Conservation (phyloP, 2,329 filamentous ascomycete genomes). For the Mycogone perniciosa region DNA sequence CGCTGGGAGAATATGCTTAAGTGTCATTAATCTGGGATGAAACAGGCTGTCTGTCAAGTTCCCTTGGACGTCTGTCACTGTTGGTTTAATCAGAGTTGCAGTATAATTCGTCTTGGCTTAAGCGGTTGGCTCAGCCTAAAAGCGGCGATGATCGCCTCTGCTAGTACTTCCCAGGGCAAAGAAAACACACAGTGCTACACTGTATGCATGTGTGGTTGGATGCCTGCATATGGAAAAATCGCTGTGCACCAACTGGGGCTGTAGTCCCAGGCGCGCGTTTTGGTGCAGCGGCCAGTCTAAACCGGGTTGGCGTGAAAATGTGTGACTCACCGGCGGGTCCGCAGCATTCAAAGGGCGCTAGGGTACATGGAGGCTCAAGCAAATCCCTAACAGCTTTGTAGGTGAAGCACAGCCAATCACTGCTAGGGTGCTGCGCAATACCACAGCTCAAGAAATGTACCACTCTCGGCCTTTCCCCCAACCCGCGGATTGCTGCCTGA, state of each 20-base stretch:
- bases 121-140: too few species aligned
- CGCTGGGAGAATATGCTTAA: too few species aligned
- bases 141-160: too few species aligned
- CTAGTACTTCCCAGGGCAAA: background rate
- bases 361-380: constrained; percentile 5
- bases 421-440: constrained; percentile 5
- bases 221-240: constrained; percentile 1
- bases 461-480: constrained; percentile 12
- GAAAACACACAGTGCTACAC: background rate
- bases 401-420: background rate
- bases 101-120: too few species aligned
- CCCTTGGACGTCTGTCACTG: too few species aligned
- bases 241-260: constrained; percentile 12
- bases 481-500: constrained; percentile 37
- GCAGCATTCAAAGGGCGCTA: constrained; percentile 22
- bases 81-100: too few species aligned
- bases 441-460: constrained; percentile 13
- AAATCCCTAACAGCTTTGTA: constrained; percentile 8
- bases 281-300: constrained; percentile 21
- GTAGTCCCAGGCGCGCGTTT: constrained; percentile 1
- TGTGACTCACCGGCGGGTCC: constrained; percentile 31
- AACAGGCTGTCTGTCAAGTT: too few species aligned
- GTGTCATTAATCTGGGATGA: too few species aligned
- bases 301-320: constrained; percentile 23
- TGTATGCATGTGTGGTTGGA: background rate